Conservation (phyloP, 768 basidiomycete genomes). For the Chiua virens region DNA sequence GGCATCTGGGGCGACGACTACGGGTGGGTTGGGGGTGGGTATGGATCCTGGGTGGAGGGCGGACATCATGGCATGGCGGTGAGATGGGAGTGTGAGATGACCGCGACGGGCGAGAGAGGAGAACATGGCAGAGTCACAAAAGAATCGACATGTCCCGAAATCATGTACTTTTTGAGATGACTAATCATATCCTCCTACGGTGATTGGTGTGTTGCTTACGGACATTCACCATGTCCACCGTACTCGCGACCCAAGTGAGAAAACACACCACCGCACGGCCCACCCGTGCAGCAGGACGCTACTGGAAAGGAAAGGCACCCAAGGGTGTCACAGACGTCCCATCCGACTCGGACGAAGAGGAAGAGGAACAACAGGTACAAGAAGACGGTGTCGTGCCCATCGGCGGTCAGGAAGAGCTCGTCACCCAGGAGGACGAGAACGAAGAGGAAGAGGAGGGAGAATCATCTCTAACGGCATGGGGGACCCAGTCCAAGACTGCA, state of each 20-base stretch:
- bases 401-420: constrained; percentile 55
- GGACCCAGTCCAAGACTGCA: constrained; percentile 32
- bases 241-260: constrained; percentile 40
- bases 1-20: constrained; percentile 53
- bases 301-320: constrained; percentile 89
- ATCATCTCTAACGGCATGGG: constrained; percentile 37
- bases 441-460: constrained; percentile 47
- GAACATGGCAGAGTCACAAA: constrained; percentile 13
- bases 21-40: constrained; percentile 16
- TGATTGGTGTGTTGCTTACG: constrained; percentile 18
- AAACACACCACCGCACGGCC: constrained; percentile 80
- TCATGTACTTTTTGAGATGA: constrained; percentile 4
- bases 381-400: constrained; percentile 61
- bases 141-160: too few species aligned
- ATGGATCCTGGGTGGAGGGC: constrained; percentile 39
- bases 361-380: constrained; percentile 42
- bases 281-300: constrained; percentile 78
- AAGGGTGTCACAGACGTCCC: constrained; percentile 62
- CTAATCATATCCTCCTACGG: constrained; percentile 17
- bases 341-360: constrained; percentile 68
- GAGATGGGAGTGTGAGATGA: constrained; percentile 9
- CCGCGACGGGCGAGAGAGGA: constrained; percentile 16
- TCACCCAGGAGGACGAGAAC: constrained; percentile 32
- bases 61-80: constrained; percentile 68
- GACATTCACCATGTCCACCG: constrained; percentile 28